phyloP scores from a whole-genome alignment of 2,329 filamentous ascomycete genomes.

The Ampelomyces quisqualis region DNA sequence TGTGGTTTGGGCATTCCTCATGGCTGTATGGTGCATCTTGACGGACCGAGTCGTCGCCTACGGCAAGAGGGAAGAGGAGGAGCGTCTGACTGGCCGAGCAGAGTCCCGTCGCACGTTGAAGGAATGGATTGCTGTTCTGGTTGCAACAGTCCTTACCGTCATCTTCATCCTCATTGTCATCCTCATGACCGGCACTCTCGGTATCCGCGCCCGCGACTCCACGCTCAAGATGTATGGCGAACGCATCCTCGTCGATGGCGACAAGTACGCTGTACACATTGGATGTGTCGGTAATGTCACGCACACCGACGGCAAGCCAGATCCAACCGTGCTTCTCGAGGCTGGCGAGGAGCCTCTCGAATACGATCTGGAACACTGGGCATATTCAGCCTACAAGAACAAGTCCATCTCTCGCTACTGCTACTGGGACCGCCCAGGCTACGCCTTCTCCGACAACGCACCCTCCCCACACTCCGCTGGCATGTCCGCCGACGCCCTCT shows the following conservation, averaged over 20 bases:
- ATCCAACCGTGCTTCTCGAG: constrained; percentile 84
- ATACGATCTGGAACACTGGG: constrained; percentile 75
- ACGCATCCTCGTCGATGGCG: constrained; percentile 75
- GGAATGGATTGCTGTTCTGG: constrained; percentile 81
- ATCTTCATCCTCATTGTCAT: constrained; percentile 68
- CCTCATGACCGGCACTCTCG: constrained; percentile 76
- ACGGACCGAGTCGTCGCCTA: constrained; percentile 82
- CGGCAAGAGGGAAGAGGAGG: constrained; percentile 91
- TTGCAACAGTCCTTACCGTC: constrained; percentile 70
- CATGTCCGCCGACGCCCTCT: constrained; percentile 86
- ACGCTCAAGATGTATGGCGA: constrained; percentile 72
- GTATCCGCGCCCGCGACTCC: constrained; percentile 77
- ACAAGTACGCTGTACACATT: constrained; percentile 84
- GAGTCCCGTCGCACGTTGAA: constrained; percentile 79
- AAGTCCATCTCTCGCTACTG: constrained; percentile 87
- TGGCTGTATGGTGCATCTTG: constrained; percentile 74
- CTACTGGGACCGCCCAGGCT: constrained; percentile 90
- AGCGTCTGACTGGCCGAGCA: constrained; percentile 82
- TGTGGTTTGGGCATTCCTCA: constrained; percentile 77
- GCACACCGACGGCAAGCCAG: constrained; percentile 55
- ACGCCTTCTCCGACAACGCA: constrained; percentile 86
- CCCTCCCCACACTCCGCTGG: constrained; percentile 91
- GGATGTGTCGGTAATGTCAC: constrained; percentile 75
- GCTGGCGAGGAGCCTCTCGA: constrained; percentile 79
- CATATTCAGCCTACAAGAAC: constrained; percentile 72